Evolutionary conservation across 192 early-diverging fungal genomes (phyloP).

Genomic region (Backusella tarrabulga): DNA sequence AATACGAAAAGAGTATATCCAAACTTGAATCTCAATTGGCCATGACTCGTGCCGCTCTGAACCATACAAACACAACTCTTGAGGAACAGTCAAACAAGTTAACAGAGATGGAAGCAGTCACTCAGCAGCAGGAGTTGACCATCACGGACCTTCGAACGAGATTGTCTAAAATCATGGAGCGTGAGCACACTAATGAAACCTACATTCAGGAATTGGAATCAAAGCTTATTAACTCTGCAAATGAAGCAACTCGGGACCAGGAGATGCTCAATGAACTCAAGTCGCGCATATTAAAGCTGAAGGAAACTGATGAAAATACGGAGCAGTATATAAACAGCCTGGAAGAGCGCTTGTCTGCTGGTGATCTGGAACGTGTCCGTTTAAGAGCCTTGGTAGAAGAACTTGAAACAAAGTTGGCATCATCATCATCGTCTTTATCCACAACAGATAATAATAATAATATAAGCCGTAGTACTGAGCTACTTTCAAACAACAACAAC

Average conservation of each 20-base stretch:
- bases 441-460: background rate
- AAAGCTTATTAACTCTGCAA: conserved; percentile 26
- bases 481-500: background rate
- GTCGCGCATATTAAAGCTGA: conserved; percentile 44
- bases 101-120: conserved; percentile 38
- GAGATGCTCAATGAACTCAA: conserved; percentile 35
- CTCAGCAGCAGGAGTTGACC: conserved; percentile 42
- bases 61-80: conserved; percentile 49
- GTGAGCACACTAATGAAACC: conserved; percentile 46
- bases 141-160: conserved; percentile 42
- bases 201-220: conserved; percentile 44
- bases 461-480: background rate
- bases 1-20: conserved; percentile 66
- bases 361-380: conserved; percentile 8
- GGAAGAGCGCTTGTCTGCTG: conserved; percentile 29
- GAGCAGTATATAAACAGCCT: conserved; percentile 43
- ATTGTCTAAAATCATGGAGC: conserved; percentile 43
- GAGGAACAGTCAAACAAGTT: conserved; percentile 57
- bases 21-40: conserved; percentile 58
- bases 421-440: background rate
- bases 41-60: conserved; percentile 54
- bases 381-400: conserved; percentile 10
- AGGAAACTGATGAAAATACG: conserved; percentile 44
- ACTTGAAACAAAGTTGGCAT: conserved; percentile 10
- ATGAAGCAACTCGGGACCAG: conserved; percentile 38